phyloP scores from a whole-genome alignment of 306 rosid species.

The Pueraria montana region DNA sequence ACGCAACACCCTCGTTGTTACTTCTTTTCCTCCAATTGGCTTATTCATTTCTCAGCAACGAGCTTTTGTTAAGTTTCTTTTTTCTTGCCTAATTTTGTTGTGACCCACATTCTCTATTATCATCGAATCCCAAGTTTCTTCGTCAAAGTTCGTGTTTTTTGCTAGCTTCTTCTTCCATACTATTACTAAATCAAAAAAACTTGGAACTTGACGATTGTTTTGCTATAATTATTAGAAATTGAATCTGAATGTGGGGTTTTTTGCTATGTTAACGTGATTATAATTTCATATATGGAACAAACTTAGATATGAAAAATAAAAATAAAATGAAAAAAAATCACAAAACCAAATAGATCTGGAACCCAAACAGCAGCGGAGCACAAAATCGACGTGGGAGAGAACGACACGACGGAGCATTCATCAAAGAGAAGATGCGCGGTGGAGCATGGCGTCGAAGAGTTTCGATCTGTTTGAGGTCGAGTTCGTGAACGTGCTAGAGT shows the following conservation, averaged over 20 bases:
- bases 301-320: too few relatives aligned
- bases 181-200: neutral
- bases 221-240: neutral
- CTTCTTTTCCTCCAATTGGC: slow-evolving; percentile 9
- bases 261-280: slow-evolving; percentile 2
- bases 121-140: slow-evolving; percentile 34
- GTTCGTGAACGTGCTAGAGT: too few relatives aligned
- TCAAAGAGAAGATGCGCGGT: too few relatives aligned
- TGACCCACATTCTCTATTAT: slow-evolving; percentile 4
- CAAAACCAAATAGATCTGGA: too few relatives aligned
- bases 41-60: neutral
- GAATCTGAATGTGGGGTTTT: neutral
- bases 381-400: too few relatives aligned
- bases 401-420: too few relatives aligned
- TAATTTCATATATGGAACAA: too few relatives aligned
- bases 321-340: too few relatives aligned
- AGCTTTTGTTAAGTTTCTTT: neutral
- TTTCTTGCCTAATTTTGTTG: neutral
- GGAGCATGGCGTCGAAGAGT: too few relatives aligned
- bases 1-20: too few relatives aligned
- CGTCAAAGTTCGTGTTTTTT: slow-evolving; percentile 17
- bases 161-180: slow-evolving; percentile 1
- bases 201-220: slow-evolving; percentile 22
- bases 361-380: too few relatives aligned
- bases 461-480: too few relatives aligned